Conservation (phyloP, 441 rosid species). For the Biscutella auriculata region DNA sequence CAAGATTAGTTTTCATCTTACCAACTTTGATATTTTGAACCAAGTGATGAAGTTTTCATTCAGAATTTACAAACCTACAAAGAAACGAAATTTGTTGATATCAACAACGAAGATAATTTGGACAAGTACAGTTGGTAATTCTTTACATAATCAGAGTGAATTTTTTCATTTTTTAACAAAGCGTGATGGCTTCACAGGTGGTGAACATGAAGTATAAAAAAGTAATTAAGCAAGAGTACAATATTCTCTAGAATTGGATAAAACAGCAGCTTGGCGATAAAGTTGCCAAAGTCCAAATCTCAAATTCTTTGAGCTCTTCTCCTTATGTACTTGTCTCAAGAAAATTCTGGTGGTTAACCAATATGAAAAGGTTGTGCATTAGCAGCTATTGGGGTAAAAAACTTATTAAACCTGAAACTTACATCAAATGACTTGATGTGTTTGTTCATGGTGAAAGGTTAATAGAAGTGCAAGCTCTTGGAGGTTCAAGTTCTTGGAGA, state of each 20-base stretch:
- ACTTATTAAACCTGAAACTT: background rate
- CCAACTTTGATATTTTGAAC: constrained; percentile 36
- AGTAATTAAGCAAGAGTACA: constrained; percentile 63
- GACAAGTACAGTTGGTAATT: too few species aligned
- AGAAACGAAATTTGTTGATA: constrained; percentile 93
- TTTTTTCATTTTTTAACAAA: too few species aligned
- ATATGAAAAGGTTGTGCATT: constrained; percentile 79
- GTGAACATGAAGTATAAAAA: constrained; percentile 88
- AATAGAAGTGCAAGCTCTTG: too few species aligned
- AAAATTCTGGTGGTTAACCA: constrained; percentile 99
- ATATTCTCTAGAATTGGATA: constrained; percentile 81
- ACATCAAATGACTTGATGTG: background rate
- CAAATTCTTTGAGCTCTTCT: constrained; percentile 81
- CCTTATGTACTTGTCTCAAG: constrained; percentile 97
- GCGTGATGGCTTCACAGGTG: too few species aligned
- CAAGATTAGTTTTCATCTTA: background rate
- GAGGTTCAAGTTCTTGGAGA: constrained; percentile 98
- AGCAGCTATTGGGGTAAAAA: too few species aligned
- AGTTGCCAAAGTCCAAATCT: constrained; percentile 89
- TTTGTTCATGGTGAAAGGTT: constrained; percentile 32
- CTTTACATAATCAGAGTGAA: too few species aligned
- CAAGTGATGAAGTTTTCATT: constrained; percentile 96
- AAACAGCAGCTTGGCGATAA: constrained; percentile 94
- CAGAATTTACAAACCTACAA: constrained; percentile 91
- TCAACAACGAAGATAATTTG: constrained; percentile 99